These are phyloP conservation scores for Trichoderma brevicompactum DNA, from an alignment of 2,329 filamentous ascomycete species.

Conservation along the genomic window DNA sequence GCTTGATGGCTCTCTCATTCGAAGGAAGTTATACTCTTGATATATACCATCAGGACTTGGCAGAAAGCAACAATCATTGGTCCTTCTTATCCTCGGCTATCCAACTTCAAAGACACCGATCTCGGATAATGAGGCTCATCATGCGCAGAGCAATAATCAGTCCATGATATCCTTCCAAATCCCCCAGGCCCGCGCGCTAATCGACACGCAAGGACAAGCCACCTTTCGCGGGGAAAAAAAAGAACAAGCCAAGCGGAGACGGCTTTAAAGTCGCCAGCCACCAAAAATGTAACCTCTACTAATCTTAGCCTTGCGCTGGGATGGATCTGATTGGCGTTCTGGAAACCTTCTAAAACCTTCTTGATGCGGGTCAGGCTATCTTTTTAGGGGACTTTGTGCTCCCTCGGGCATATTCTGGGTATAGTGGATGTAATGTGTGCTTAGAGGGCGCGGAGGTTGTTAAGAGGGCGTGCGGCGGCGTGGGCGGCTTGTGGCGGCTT, in stretches of 20 bases:
- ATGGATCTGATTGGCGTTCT: neutral
- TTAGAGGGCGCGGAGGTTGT: constrained; percentile 25
- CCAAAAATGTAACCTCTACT: neutral
- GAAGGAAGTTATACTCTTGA: neutral
- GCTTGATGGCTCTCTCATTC: neutral
- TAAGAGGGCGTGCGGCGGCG: constrained; percentile 9
- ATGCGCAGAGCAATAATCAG: too few species aligned
- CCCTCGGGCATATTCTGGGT: neutral
- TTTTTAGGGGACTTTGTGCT: neutral
- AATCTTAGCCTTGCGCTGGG: neutral
- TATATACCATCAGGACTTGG: constrained; percentile 6
- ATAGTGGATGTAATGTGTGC: constrained; percentile 17
- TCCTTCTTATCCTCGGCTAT: constrained; percentile 11
- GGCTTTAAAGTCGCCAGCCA: neutral
- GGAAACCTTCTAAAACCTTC: neutral
- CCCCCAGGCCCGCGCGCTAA: too few species aligned
- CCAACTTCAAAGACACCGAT: neutral
- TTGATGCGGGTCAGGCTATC: neutral
- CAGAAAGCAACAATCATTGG: neutral
- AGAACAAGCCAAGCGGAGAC: too few species aligned
- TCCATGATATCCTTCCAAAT: too few species aligned
- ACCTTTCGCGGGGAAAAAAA: too few species aligned
- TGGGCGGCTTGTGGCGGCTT: constrained; percentile 16
- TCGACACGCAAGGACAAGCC: too few species aligned
- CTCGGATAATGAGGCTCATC: constrained; percentile 1